Evolutionary conservation across 1,139 yeast genomes (phyloP).

Genomic region (Zhuliangozyma parablackwelliae): DNA sequence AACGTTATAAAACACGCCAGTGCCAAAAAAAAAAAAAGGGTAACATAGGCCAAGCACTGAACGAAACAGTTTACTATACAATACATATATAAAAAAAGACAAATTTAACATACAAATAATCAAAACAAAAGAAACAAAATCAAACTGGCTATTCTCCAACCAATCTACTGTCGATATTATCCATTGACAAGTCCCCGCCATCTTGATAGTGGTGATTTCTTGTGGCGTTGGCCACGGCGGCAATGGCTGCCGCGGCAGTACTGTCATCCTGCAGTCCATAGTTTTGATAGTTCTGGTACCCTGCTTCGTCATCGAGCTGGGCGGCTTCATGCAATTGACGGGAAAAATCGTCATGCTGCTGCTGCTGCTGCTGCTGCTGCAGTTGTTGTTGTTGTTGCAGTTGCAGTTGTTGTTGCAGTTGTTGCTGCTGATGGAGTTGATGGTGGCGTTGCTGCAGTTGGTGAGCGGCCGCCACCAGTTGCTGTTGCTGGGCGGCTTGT

Average conservation of each 20-base stretch:
- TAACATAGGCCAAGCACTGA: too few species aligned
- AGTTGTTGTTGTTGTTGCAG: conserved; percentile 7
- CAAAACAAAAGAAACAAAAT: background rate
- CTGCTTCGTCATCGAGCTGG: conserved; percentile 23
- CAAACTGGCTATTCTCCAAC: conserved; percentile 36
- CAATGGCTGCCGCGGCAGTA: conserved; percentile 41
- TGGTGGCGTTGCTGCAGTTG: too few species aligned
- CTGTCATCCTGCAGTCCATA: conserved; percentile 21
- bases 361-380: conserved; percentile 23
- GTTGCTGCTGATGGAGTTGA: conserved; percentile 6
- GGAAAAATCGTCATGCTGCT: conserved; percentile 37
- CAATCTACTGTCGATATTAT: conserved; percentile 44
- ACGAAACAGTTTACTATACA: too few species aligned
- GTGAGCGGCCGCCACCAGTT: too few species aligned
- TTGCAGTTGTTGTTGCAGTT: conserved; percentile 4
- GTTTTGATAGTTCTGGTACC: conserved; percentile 26
- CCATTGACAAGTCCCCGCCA: conserved; percentile 40
- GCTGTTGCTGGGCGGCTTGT: background rate
- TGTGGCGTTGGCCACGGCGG: conserved; percentile 38
- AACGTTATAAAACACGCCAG: conserved; percentile 22
- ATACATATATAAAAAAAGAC: background rate
- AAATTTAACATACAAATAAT: conserved; percentile 1
- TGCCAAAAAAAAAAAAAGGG: background rate
- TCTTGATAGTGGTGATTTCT: conserved; percentile 23
- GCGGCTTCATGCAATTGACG: conserved; percentile 38